Conservation (phyloP, 345 rosid genomes). For the Eucalyptus caleyi region DNA sequence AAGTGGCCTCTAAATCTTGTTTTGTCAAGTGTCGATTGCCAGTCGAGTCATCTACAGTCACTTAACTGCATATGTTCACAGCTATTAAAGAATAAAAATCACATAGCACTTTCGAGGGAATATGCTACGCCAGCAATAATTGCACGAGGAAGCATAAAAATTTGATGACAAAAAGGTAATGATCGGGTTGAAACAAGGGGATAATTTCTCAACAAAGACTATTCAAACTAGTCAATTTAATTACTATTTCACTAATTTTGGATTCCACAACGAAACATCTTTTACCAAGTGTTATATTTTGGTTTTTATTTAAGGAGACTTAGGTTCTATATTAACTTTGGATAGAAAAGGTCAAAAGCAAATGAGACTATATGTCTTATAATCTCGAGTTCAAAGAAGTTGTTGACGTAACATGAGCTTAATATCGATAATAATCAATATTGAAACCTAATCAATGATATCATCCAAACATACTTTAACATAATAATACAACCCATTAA, state of each 20-base stretch:
- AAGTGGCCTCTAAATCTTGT: not conserved
- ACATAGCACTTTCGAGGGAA: not conserved
- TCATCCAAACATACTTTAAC: too few relatives aligned
- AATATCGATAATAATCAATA: too few relatives aligned
- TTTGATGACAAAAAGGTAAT: not conserved
- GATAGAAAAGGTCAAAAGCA: too few relatives aligned
- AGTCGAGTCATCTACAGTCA: not conserved
- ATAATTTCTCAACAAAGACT: not conserved
- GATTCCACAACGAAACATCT: accelerated
- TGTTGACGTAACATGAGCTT: too few relatives aligned
- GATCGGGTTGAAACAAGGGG: not conserved
- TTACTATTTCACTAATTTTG: too few relatives aligned
- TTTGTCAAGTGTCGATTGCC: not conserved
- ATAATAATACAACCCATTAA: too few relatives aligned
- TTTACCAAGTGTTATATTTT: too few relatives aligned
- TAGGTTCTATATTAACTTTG: too few relatives aligned
- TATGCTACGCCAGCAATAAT: not conserved
- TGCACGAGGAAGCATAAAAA: not conserved
- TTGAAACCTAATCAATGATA: too few relatives aligned
- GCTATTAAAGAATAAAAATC: not conserved
- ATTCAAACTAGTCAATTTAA: not conserved
- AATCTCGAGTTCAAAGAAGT: too few relatives aligned
- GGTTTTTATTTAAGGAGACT: too few relatives aligned
- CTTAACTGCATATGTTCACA: not conserved
- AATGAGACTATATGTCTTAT: too few relatives aligned